Evolutionary conservation across 805 yeast species (phyloP).

Genomic region (Alloascoidea africana): DNA sequence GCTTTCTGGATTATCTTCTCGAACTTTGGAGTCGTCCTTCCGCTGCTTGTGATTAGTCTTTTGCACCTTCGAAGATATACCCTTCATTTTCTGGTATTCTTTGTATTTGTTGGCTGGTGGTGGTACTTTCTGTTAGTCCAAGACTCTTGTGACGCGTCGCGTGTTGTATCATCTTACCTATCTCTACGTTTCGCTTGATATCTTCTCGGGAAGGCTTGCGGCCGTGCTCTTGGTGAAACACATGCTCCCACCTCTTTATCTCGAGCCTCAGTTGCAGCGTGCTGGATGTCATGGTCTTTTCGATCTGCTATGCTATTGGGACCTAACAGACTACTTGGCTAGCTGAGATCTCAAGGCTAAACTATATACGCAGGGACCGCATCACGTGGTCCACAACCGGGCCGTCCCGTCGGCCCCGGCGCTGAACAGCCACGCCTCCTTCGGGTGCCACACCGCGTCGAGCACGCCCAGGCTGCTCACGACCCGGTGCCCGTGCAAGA

Average conservation of each 20-base stretch:
- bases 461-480: constrained; percentile 74
- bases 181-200: constrained; percentile 23
- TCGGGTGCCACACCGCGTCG: constrained; percentile 88
- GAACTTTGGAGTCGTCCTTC: too few relatives aligned
- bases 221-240: constrained; percentile 22
- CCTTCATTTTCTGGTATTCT: constrained; percentile 17
- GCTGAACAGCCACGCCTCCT: constrained; percentile 94
- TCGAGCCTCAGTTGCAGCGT: constrained; percentile 26
- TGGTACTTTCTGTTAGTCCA: not conserved
- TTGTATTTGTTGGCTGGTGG: constrained; percentile 15
- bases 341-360: too few relatives aligned
- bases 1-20: too few relatives aligned
- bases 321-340: too few relatives aligned
- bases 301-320: too few relatives aligned
- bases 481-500: constrained; percentile 79
- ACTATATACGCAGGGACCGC: too few relatives aligned
- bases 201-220: constrained; percentile 33
- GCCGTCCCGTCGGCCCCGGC: constrained; percentile 97
- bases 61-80: constrained; percentile 1
- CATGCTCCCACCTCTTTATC: constrained; percentile 41
- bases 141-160: not conserved
- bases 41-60: too few relatives aligned
- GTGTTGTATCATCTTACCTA: constrained; percentile 14
- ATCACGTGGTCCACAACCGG: constrained; percentile 83
- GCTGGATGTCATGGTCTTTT: too few relatives aligned